These are phyloP conservation scores for Neotropicomus parvogracilis DNA, from an alignment of 1,284 basidiomycete species.

Conservation along the genomic window DNA sequence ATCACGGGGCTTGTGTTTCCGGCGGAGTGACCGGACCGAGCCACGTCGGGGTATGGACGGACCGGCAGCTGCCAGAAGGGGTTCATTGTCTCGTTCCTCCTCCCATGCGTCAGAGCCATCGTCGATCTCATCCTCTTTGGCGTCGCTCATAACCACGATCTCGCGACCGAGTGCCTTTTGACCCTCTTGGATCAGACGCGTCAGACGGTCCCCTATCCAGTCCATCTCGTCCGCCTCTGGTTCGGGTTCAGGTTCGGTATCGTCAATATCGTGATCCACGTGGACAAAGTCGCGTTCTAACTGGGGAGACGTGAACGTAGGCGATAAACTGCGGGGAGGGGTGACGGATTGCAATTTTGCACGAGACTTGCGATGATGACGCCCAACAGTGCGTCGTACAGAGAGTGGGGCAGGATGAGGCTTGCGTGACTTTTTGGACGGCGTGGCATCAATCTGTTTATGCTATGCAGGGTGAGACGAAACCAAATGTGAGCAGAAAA, in stretches of 20 bases:
- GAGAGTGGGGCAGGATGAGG: slow-evolving; percentile 29
- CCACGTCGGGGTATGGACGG: slow-evolving; percentile 25
- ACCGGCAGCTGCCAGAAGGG: slow-evolving; percentile 8
- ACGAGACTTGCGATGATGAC: slow-evolving; percentile 35
- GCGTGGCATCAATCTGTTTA: slow-evolving; percentile 22
- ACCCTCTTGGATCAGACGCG: slow-evolving; percentile 68
- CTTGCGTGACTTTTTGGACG: slow-evolving; percentile 30
- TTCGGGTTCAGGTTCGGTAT: slow-evolving; percentile 25
- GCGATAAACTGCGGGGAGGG: slow-evolving; percentile 28
- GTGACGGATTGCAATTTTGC: slow-evolving; percentile 25
- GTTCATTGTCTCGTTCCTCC: slow-evolving; percentile 41
- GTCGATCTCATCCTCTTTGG: slow-evolving; percentile 67
- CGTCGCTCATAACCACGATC: slow-evolving; percentile 69
- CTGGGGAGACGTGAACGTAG: slow-evolving; percentile 29
- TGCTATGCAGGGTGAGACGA: slow-evolving; percentile 11
- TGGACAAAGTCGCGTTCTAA: slow-evolving; percentile 40
- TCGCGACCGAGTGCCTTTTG: slow-evolving; percentile 66
- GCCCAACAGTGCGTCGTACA: slow-evolving; percentile 33
- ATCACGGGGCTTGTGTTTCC: slow-evolving; percentile 29
- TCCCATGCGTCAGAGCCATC: slow-evolving; percentile 70
- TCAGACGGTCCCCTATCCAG: slow-evolving; percentile 66
- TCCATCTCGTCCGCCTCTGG: slow-evolving; percentile 54
- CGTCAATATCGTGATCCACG: slow-evolving; percentile 13
- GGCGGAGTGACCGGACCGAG: slow-evolving; percentile 30
- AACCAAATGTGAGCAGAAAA: background rate